Percentiles rank a stretch among this genome's conserved stretches.
phyloP scores from a whole-genome alignment of 495 filamentous ascomycete genomes.

The Arthonia radiata region DNA sequence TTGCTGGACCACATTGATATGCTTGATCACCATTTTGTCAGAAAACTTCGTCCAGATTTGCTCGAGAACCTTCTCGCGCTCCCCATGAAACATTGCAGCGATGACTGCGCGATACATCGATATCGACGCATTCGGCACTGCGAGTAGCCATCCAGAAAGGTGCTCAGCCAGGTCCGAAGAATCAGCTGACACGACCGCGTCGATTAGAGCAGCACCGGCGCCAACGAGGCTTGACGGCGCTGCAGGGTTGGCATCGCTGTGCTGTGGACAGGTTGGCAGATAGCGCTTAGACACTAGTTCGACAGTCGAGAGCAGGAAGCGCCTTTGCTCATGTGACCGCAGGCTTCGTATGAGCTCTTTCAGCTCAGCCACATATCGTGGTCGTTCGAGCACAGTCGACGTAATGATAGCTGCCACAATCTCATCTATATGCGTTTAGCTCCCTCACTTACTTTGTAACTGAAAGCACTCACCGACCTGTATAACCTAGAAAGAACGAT shows the following conservation, averaged over 20 bases:
- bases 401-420: slow-evolving; percentile 25
- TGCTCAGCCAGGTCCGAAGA: slow-evolving; percentile 19
- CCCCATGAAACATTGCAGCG: slow-evolving; percentile 27
- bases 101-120: slow-evolving; percentile 46
- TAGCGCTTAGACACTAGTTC: neutral
- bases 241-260: slow-evolving; percentile 1
- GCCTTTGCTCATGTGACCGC: slow-evolving; percentile 5
- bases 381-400: slow-evolving; percentile 19
- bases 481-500: slow-evolving; percentile 46
- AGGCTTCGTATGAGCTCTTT: slow-evolving; percentile 2
- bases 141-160: slow-evolving; percentile 45
- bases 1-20: slow-evolving; percentile 59
- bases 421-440: slow-evolving; percentile 20
- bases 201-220: slow-evolving; percentile 18
- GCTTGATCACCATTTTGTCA: slow-evolving; percentile 66
- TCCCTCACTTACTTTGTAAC: slow-evolving; percentile 5
- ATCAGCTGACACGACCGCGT: slow-evolving; percentile 14
- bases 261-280: slow-evolving; percentile 1
- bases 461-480: slow-evolving; percentile 23
- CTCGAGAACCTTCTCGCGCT: slow-evolving; percentile 33
- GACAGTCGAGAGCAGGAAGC: slow-evolving; percentile 1
- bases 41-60: slow-evolving; percentile 49
- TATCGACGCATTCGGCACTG: slow-evolving; percentile 32
- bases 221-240: slow-evolving; percentile 6
- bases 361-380: slow-evolving; percentile 2